A percentile compares a stretch with the other conserved stretches of the same genome.
phyloP scores from a whole-genome alignment of 257 asterid species.

The Lavandula angustifolia region DNA sequence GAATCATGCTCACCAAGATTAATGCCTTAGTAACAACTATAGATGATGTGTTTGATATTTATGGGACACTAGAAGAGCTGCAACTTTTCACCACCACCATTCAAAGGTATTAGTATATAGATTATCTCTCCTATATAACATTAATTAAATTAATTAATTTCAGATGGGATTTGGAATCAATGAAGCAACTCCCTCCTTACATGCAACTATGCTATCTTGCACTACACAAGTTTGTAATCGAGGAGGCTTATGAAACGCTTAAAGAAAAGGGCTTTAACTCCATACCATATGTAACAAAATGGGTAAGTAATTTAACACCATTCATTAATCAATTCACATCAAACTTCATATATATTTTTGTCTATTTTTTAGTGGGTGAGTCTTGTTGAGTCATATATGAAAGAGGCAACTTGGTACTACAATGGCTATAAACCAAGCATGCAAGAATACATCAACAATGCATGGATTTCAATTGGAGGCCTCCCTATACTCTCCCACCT shows the following conservation, averaged over 20 bases:
- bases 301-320: too few relatives aligned
- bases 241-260: neutral
- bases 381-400: neutral
- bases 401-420: slow-evolving; percentile 14
- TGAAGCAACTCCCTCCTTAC: slow-evolving; percentile 1
- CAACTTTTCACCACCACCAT: too few relatives aligned
- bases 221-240: neutral
- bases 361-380: too few relatives aligned
- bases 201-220: too few relatives aligned
- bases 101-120: too few relatives aligned
- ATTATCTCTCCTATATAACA: too few relatives aligned
- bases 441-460: neutral
- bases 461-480: slow-evolving; percentile 24
- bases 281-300: neutral
- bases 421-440: neutral
- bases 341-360: too few relatives aligned
- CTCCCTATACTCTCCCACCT: slow-evolving; percentile 32
- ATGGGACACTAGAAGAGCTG: too few relatives aligned
- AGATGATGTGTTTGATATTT: too few relatives aligned
- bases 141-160: neutral
- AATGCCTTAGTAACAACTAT: too few relatives aligned
- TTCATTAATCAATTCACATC: too few relatives aligned
- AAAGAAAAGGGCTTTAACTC: neutral
- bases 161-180: slow-evolving; percentile 13
- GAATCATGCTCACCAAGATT: too few relatives aligned